Evolutionary conservation across 768 basidiomycete genomes (phyloP), one percentile per base, ranked within the genome.

Genomic region (Chalciporus chontae): DNA sequence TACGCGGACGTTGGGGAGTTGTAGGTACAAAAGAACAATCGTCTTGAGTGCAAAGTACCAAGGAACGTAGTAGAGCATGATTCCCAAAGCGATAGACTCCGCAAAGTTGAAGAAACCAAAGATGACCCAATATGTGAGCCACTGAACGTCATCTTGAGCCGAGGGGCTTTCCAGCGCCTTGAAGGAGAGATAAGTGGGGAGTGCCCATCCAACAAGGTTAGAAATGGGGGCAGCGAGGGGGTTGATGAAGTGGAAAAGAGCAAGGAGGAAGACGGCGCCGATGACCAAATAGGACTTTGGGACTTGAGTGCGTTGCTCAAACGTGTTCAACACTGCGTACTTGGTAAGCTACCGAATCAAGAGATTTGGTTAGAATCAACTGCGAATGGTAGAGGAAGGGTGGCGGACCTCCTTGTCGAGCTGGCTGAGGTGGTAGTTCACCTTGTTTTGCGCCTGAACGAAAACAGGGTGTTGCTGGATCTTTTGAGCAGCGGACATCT

Each of bases 121-220:
- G 47, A 95, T 80, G 64, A 90, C 79, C 95, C 95, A 98, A 77
- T 98, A 98, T 3, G 94, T 95, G 64, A 97, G 78, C 94, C 94
- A 97, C 72, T 96, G 94, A 62, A 87, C 77, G 71, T 95, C 90
- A 58, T 95, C 92, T 58, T 85, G 78, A 51, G 84, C 76, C 3
- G 80, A 77, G n/a, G 91, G 90, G 5, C 79, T 71, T 71, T 98
- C 95, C 65, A 99, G 82, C 24, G 96, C 94, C 72, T 87, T 88
- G 76, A 97, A 83, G 45, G 94, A 96, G 69, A 96, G 82, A 69
- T 92, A 98, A 5, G 94, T 93, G 24, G 96, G 96, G 61, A 98
- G 78, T 27, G 74, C 90, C 87, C 89, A 98, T 45, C 94, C 96
- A 63, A 99, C 82, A 62, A 96, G 77, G 73, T 96, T 95, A 52